Base-by-base conservation (phyloP, 495 filamentous ascomycete species). In the Neurospora sp. region DNA sequence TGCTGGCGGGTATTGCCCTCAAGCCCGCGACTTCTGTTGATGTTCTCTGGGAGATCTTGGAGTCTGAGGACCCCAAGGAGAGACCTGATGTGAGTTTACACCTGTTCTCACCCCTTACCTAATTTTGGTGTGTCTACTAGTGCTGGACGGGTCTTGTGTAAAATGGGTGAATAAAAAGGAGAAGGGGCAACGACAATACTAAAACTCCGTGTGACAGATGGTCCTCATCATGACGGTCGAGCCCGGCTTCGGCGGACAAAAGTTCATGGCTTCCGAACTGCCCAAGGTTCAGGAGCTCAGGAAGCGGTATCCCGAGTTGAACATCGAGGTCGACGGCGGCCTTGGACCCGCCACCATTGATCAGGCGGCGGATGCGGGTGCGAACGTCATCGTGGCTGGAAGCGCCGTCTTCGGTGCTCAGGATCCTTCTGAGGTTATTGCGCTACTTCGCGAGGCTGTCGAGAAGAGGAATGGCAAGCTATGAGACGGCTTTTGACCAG, bases 321-420 rank as follows among this genome's bases (percentile, higher is more conserved):
- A 97, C 84, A 99, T 99, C 77, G 96, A 99, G 81, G 96, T 99
- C 38, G 96, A 99, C 81, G 96, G 96, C 48, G 96, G 96, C 8
- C 79, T 99, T 41, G 93, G 93, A 3, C 86, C 92, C 68, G 90
- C 91, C 70, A 99, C 96, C 2, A 94, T 99, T 77, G 95, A 96
- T 78, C 91, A 93, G 81, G 96, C 95, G 5, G 96, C 96, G 0
- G 94, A 97, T 70, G 96, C 96, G 0, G 96, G 96, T 14, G 96
- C 96, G 42, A 99, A 98, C 78, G 96, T 99, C 70, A 99, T 99
- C 78, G 96, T 99, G 41, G 96, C 96, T 9, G 96, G 96, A n/a
- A 96, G 92, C 75, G 96, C 96, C 5, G 92, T 99, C 48, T 99
- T 98, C 82, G 95, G 95, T 14, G 96, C 96, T 16, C 84, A 91